Evolutionary conservation across 2,329 filamentous ascomycete species (phyloP).

Genomic region (Ophiostoma ips): DNA sequence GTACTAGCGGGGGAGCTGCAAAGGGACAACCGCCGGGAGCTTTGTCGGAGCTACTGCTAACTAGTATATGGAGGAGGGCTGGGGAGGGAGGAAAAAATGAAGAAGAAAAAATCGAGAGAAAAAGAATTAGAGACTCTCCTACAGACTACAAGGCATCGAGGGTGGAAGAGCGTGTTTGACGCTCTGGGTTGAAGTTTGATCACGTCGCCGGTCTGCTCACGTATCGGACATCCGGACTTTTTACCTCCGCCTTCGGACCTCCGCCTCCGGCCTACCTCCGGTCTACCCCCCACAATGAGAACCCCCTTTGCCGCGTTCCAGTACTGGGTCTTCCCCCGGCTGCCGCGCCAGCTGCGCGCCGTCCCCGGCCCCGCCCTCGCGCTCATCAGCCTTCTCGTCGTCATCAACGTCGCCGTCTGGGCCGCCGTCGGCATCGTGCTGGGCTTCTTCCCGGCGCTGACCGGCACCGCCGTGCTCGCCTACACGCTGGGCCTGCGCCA

Average conservation of each 20-base stretch:
- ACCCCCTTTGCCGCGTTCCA: background rate
- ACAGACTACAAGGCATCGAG: background rate
- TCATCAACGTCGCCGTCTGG: constrained; percentile 43
- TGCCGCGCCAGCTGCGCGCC: constrained; percentile 18
- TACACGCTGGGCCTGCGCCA: constrained; percentile 85
- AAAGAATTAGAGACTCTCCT: background rate
- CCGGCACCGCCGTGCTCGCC: constrained; percentile 68
- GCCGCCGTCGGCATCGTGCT: constrained; percentile 37
- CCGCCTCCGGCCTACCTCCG: too few relatives aligned
- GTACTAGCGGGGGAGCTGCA: background rate
- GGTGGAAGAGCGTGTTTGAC: background rate
- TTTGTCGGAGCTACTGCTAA: too few relatives aligned
- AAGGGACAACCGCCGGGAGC: too few relatives aligned
- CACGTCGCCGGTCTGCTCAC: too few relatives aligned
- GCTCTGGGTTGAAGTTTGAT: background rate
- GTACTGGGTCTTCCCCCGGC: constrained; percentile 4
- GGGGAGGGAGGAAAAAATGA: too few relatives aligned
- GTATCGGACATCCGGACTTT: background rate
- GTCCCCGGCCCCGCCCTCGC: constrained; percentile 24
- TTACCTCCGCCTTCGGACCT: too few relatives aligned
- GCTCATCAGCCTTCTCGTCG: constrained; percentile 36
- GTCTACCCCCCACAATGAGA: background rate
- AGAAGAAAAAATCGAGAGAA: background rate
- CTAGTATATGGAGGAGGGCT: too few relatives aligned
- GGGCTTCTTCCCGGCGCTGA: constrained; percentile 43